phyloP scores from a whole-genome alignment of 768 basidiomycete genomes.

The Pholiota microspora region DNA sequence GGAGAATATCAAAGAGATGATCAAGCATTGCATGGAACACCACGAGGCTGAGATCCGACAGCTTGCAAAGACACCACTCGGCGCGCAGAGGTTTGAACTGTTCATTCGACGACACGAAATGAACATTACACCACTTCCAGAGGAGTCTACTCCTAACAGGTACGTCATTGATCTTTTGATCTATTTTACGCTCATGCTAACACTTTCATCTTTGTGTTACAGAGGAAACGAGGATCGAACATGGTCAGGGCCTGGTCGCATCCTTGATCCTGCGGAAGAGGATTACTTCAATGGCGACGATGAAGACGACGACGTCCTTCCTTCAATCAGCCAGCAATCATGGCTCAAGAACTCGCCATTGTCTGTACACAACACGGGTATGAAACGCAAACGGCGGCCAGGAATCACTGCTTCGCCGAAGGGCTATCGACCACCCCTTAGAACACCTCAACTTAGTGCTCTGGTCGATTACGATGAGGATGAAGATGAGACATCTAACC shows the following conservation, averaged over 20 bases:
- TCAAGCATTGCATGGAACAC: conserved; percentile 78
- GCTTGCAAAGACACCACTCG: conserved; percentile 59
- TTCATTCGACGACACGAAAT: conserved; percentile 88
- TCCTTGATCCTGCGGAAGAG: conserved; percentile 79
- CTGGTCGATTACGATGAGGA: conserved; percentile 80
- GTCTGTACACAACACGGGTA: conserved; percentile 30
- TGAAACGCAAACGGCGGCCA: conserved; percentile 61
- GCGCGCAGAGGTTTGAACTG: conserved; percentile 63
- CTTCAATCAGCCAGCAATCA: conserved; percentile 36
- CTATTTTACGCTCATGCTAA: background rate
- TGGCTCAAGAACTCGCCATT: conserved; percentile 34
- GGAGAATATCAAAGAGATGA: conserved; percentile 88
- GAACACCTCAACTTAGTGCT: conserved; percentile 53
- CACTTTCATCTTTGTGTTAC: conserved; percentile 11
- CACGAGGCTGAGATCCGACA: conserved; percentile 65
- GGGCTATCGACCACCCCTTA: conserved; percentile 47
- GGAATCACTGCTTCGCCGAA: conserved; percentile 41
- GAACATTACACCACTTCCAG: conserved; percentile 79
- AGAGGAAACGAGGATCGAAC: conserved; percentile 37
- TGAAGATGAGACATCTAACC: conserved; percentile 46
- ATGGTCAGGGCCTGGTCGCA: conserved; percentile 41
- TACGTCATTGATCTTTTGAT: conserved; percentile 25
- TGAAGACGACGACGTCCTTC: conserved; percentile 58
- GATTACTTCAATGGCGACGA: conserved; percentile 91
- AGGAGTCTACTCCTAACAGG: conserved; percentile 48